phyloP scores from a whole-genome alignment of 2,329 filamentous ascomycete species.

The Alternaria sp. region DNA sequence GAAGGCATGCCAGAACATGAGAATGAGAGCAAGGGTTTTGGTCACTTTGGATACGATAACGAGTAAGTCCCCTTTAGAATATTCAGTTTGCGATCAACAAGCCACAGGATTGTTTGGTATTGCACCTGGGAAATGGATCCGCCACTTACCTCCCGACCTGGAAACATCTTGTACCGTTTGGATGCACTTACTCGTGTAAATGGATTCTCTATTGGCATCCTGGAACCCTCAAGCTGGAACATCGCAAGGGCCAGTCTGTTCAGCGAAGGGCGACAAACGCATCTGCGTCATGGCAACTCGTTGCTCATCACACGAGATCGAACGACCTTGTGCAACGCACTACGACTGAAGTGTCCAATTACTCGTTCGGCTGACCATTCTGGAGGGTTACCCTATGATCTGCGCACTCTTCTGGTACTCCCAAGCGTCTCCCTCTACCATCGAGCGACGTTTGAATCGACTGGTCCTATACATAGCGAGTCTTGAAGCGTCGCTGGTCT shows the following conservation, averaged over 20 bases:
- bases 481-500: rapidly evolving
- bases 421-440: background rate
- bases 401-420: background rate
- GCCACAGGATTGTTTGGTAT: background rate
- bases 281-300: background rate
- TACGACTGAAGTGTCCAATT: background rate
- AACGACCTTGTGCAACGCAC: background rate
- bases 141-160: background rate
- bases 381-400: background rate
- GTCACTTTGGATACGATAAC: background rate
- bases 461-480: background rate
- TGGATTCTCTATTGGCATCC: background rate
- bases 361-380: background rate
- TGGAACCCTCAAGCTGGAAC: background rate
- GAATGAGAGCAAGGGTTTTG: background rate
- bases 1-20: background rate
- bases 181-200: background rate
- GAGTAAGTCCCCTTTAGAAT: constrained; percentile 15
- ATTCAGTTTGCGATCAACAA: constrained; percentile 1
- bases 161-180: background rate
- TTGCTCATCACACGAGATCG: background rate
- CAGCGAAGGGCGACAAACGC: background rate
- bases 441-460: background rate
- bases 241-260: background rate
- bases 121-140: background rate